These are phyloP conservation scores for Neoscytalidium dimidiatum DNA, from an alignment of 2,329 filamentous ascomycete species.

Conservation along the genomic window DNA sequence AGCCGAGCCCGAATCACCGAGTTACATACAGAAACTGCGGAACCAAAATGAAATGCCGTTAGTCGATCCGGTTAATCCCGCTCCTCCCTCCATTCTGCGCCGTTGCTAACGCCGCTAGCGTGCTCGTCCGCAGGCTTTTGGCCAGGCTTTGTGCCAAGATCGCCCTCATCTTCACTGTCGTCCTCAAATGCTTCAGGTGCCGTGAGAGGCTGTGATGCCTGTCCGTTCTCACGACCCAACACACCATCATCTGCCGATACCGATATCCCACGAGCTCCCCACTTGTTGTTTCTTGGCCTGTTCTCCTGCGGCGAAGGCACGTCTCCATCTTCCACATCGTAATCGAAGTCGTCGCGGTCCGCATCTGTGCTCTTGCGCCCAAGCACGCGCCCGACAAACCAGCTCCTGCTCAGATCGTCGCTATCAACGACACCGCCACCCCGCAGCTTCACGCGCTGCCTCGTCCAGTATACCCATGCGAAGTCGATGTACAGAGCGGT, in stretches of 20 bases:
- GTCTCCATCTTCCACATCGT: constrained; percentile 63
- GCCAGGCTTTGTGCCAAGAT: constrained; percentile 24
- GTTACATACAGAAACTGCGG: not conserved
- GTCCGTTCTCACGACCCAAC: constrained; percentile 34
- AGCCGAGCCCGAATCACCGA: not conserved
- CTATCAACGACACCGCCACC: constrained; percentile 85
- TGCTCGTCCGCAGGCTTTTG: not conserved
- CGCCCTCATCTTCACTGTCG: constrained; percentile 43
- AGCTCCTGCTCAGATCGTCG: constrained; percentile 83
- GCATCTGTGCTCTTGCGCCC: constrained; percentile 56
- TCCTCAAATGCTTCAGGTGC: constrained; percentile 50
- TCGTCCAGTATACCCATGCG: constrained; percentile 93
- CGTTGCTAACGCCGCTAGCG: constrained; percentile 31
- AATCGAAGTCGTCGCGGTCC: constrained; percentile 54
- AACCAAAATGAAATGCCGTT: not conserved
- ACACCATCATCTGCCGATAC: constrained; percentile 61
- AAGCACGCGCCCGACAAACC: constrained; percentile 78
- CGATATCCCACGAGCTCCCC: constrained; percentile 61
- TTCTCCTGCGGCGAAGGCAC: constrained; percentile 21
- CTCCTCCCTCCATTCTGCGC: constrained; percentile 42
- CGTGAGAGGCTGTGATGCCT: constrained; percentile 40
- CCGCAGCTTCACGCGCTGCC: constrained; percentile 90
- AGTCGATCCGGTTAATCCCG: constrained; percentile 15
- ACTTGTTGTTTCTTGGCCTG: constrained; percentile 45
- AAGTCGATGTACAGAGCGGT: constrained; percentile 91